Percentiles rank a stretch among this genome's conserved stretches.
Conservation (phyloP, 1,284 basidiomycete genomes). For the Leccinum cinnamomeum region DNA sequence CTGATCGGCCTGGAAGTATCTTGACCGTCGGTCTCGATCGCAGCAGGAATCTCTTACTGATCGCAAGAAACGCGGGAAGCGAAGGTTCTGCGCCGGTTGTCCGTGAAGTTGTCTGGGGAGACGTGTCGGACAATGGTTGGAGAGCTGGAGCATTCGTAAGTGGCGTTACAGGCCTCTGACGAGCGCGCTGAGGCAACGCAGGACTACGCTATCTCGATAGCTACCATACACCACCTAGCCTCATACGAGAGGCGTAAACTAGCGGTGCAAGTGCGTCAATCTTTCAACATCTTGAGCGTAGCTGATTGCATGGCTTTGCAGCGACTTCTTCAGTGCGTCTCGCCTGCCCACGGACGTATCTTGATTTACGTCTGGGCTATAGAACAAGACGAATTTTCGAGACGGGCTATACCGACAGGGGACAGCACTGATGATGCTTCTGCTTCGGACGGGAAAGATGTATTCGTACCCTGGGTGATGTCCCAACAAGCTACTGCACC, state of each 20-base stretch:
- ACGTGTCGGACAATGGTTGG: slow-evolving; percentile 72
- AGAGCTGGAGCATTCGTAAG: slow-evolving; percentile 76
- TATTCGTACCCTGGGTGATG: slow-evolving; percentile 74
- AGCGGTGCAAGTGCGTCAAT: slow-evolving; percentile 64
- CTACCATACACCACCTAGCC: slow-evolving; percentile 92
- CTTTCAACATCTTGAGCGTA: neutral
- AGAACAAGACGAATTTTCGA: slow-evolving; percentile 86
- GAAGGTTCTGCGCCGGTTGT: slow-evolving; percentile 21
- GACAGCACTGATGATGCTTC: neutral
- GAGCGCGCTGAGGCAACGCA: slow-evolving; percentile 33
- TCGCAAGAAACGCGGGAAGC: slow-evolving; percentile 64
- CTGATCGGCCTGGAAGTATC: slow-evolving; percentile 55
- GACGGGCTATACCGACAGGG: slow-evolving; percentile 56
- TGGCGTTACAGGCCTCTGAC: slow-evolving; percentile 15
- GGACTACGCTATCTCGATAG: slow-evolving; percentile 95
- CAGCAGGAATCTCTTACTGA: slow-evolving; percentile 72
- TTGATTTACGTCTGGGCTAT: slow-evolving; percentile 99
- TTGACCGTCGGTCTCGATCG: slow-evolving; percentile 85
- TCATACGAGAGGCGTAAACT: slow-evolving; percentile 68
- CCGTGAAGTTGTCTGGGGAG: slow-evolving; percentile 77
- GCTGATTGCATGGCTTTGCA: slow-evolving; percentile 31
- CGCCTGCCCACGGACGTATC: slow-evolving; percentile 67
- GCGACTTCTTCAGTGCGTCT: slow-evolving; percentile 67
- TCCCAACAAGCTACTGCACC: slow-evolving; percentile 28
- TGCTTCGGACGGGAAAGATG: slow-evolving; percentile 48